Conservation (phyloP, 2,329 filamentous ascomycete species). For the Acephala macrosclerotiorum region DNA sequence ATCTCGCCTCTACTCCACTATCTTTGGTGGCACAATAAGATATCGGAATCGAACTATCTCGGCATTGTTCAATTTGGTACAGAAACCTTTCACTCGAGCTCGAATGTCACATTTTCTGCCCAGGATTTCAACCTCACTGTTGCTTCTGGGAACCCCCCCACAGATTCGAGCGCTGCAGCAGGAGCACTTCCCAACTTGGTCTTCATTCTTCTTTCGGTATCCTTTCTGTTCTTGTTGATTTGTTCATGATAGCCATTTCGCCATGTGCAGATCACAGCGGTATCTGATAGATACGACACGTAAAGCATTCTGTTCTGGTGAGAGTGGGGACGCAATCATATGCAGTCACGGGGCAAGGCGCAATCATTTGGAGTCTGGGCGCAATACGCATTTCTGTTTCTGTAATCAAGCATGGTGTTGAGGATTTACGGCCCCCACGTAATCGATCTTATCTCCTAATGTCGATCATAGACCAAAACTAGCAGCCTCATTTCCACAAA, state of each 20-base stretch:
- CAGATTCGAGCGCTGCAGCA: neutral
- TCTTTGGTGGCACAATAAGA: constrained; percentile 18
- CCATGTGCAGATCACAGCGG: neutral
- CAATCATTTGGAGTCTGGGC: neutral
- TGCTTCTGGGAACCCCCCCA: constrained; percentile 1
- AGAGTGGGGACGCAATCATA: neutral
- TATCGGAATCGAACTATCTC: constrained; percentile 18
- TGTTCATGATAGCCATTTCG: constrained; percentile 1
- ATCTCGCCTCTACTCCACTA: constrained; percentile 23
- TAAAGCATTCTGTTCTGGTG: neutral
- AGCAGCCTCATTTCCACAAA: neutral
- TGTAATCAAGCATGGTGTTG: constrained; percentile 6
- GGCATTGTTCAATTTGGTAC: constrained; percentile 25
- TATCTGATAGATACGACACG: neutral
- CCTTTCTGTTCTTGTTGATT: neutral
- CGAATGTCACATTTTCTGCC: constrained; percentile 24
- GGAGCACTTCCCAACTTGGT: neutral
- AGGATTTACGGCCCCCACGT: constrained; percentile 1
- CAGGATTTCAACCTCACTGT: constrained; percentile 19
- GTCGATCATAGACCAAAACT: neutral
- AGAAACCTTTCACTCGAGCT: constrained; percentile 23
- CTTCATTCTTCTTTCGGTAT: neutral
- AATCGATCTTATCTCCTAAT: constrained; percentile 4
- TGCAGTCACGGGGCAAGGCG: neutral
- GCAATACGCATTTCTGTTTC: neutral